Evolutionary conservation across 2,329 filamentous ascomycete species (phyloP).

Genomic region (Sporothrix humicola): DNA sequence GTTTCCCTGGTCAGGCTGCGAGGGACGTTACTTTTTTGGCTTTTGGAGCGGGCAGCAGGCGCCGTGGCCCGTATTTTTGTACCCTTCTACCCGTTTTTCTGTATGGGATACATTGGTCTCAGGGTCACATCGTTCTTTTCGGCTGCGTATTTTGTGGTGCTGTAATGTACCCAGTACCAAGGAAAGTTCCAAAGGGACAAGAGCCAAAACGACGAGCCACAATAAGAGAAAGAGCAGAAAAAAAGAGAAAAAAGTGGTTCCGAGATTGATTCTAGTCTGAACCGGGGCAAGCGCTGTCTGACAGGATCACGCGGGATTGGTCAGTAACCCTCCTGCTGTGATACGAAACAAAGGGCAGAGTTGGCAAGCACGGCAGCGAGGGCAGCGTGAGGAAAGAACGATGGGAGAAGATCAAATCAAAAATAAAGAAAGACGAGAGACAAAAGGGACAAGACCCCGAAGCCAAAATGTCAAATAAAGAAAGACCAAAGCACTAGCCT

Average conservation of each 20-base stretch:
- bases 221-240: not conserved
- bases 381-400: not conserved
- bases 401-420: not conserved
- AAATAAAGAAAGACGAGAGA: not conserved
- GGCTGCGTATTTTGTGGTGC: not conserved
- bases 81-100: not conserved
- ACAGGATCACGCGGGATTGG: slow-evolving; percentile 27
- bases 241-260: slow-evolving; percentile 18
- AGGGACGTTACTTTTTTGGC: slow-evolving; percentile 8
- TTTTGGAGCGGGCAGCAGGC: not conserved
- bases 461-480: not conserved
- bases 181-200: not conserved
- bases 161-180: not conserved
- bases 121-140: not conserved
- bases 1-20: slow-evolving; percentile 11
- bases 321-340: slow-evolving; percentile 14
- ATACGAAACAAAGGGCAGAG: slow-evolving; percentile 22
- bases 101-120: not conserved
- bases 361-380: slow-evolving; percentile 13
- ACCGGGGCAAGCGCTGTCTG: slow-evolving; percentile 19
- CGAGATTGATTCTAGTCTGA: not conserved
- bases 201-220: not conserved
- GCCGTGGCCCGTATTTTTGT: not conserved
- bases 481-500: not conserved
- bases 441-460: not conserved